phyloP scores from a whole-genome alignment of 176 grass and related monocot genomes.

The Zizania latifolia region DNA sequence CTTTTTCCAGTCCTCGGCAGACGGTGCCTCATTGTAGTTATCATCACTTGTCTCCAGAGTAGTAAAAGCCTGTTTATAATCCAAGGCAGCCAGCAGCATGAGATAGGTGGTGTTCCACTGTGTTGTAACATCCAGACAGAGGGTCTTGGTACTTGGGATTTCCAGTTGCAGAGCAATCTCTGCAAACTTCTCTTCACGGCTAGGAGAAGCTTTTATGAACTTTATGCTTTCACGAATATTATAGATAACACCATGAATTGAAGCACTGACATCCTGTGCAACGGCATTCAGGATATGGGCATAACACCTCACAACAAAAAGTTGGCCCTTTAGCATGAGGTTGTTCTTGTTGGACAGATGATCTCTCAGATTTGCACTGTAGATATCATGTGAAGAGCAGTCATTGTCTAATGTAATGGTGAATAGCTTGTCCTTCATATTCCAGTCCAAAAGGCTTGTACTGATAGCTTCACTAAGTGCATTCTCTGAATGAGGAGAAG shows the following conservation, averaged over 20 bases:
- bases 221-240: conserved; percentile 77
- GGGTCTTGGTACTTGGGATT: conserved; percentile 58
- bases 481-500: conserved; percentile 68
- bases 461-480: conserved; percentile 66
- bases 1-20: conserved; percentile 54
- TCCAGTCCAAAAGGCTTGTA: conserved; percentile 52
- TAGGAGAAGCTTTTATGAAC: conserved; percentile 61
- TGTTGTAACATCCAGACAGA: conserved; percentile 62
- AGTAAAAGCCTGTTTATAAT: conserved; percentile 60
- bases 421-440: conserved; percentile 61
- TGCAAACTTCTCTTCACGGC: conserved; percentile 59
- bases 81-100: conserved; percentile 63
- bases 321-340: conserved; percentile 58
- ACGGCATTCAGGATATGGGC: conserved; percentile 54
- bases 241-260: conserved; percentile 66
- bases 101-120: conserved; percentile 69
- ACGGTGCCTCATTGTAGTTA: conserved; percentile 62
- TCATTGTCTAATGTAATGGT: conserved; percentile 67
- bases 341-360: conserved; percentile 58
- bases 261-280: conserved; percentile 64
- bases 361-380: conserved; percentile 71
- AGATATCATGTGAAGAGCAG: conserved; percentile 70
- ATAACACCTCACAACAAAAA: conserved; percentile 73
- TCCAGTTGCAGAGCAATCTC: conserved; percentile 54
- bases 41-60: conserved; percentile 56